These are phyloP conservation scores for Escallonia rubra DNA, from an alignment of 129 eudicot genomes.

Conservation along the genomic window DNA sequence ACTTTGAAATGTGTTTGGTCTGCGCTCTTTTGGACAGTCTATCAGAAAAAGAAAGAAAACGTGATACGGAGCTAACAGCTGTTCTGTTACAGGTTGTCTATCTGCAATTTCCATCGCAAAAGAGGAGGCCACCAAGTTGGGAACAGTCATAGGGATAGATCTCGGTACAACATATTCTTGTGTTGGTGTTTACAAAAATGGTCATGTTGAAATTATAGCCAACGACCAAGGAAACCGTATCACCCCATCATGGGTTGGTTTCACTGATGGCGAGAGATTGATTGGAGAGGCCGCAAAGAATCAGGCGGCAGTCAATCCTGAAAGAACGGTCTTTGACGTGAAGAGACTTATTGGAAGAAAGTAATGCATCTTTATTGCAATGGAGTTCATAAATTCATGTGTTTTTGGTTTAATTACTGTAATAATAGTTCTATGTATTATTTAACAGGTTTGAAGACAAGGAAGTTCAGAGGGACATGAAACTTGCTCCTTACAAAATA, in stretches of 20 bases:
- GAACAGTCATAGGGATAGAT: constrained; percentile 75
- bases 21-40: too few species aligned
- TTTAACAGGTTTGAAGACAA: constrained; percentile 52
- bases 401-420: not conserved
- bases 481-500: constrained; percentile 46
- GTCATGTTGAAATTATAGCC: constrained; percentile 73
- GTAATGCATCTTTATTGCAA: constrained; percentile 15
- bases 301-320: constrained; percentile 63
- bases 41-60: too few species aligned
- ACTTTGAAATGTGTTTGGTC: too few species aligned
- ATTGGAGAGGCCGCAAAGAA: constrained; percentile 85
- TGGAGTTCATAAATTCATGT: not conserved
- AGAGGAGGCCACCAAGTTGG: constrained; percentile 64
- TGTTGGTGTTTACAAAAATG: constrained; percentile 75
- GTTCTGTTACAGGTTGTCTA: constrained; percentile 44
- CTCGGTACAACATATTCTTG: constrained; percentile 76
- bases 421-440: constrained; percentile 2
- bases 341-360: constrained; percentile 74
- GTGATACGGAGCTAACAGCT: too few species aligned
- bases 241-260: constrained; percentile 75
- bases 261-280: constrained; percentile 68
- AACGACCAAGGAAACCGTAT: constrained; percentile 78
- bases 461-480: constrained; percentile 54
- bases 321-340: constrained; percentile 64
- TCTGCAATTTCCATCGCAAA: constrained; percentile 57